Base-by-base conservation (phyloP, 108 stramenopile species). In the Fragilaria radians region DNA sequence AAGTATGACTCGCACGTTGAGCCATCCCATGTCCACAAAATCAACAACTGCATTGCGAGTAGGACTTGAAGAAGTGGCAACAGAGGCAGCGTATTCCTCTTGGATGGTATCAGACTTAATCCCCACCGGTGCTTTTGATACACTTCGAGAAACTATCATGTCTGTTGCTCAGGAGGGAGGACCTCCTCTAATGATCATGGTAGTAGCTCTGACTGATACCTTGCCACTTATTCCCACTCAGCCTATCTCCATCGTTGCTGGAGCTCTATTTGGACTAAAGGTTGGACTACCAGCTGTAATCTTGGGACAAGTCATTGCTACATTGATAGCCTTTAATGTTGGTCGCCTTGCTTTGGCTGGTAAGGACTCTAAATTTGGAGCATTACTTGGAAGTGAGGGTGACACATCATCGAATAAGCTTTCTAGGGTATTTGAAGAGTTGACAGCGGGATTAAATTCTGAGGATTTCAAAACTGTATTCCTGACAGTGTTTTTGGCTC, bases 171-270 rank as follows among this genome's bases (percentile, higher is more conserved):
- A 25, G 5, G 27, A 55, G 14, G 54, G 54, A 4, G 54, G 54
- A n/a, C 54, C 54, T 28, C 54, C 54, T 11, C n/a, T 28, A 24
- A 28, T 55, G 54, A 28, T 28, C 14, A 4, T 28, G 5, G 54
- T 28, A n/a, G 54, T 55, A 14, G 54, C 54, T 28, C 5, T 55
- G 25, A 28, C 27, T 25, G 54, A 55, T 28, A 9, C 27, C 7
- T n/a, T 55, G 27, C 54, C 54, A 9, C 54, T 55, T 4, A 4
- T 55, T 24, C 54, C 54, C 23, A 55, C 24, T n/a, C 54, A 55
- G 28, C 54, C 54, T n/a, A 55, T 55, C 14, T 55, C 54, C n/a
- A 28, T 55, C 25, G 54, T 28, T 25, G 54, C 54, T 14, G 54
- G 54, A 4, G 54, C 54, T 28, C 28, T 55, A n/a, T 55, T 55